Evolutionary conservation across 2,329 filamentous ascomycete species (phyloP).

Genomic region (Exophiala oligosperma): DNA sequence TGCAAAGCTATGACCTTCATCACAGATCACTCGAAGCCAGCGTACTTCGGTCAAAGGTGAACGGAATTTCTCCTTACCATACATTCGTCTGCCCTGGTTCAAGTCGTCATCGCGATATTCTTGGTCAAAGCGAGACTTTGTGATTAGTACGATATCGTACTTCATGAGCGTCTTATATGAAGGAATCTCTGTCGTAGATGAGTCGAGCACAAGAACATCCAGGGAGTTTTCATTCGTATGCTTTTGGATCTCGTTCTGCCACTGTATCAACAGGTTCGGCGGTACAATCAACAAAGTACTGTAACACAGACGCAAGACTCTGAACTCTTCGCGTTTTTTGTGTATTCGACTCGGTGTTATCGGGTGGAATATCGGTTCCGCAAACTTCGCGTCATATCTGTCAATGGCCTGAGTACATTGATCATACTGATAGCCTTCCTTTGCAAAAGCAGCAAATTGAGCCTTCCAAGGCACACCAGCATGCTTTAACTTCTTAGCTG

Average conservation of each 20-base stretch:
- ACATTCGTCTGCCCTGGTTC: conserved; percentile 46
- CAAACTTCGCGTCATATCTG: conserved; percentile 61
- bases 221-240: conserved; percentile 65
- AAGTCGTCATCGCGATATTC: conserved; percentile 58
- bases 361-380: conserved; percentile 49
- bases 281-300: conserved; percentile 79
- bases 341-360: conserved; percentile 34
- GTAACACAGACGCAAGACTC: conserved; percentile 61
- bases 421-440: conserved; percentile 52
- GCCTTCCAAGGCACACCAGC: conserved; percentile 69
- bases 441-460: conserved; percentile 57
- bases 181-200: conserved; percentile 56
- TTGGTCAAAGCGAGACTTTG: conserved; percentile 69
- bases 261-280: conserved; percentile 79
- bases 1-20: conserved; percentile 86
- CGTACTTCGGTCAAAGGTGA: conserved; percentile 70
- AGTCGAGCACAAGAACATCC: conserved; percentile 63
- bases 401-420: conserved; percentile 59
- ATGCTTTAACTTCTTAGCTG: conserved; percentile 66
- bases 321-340: conserved; percentile 32
- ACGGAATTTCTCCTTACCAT: conserved; percentile 49
- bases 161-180: conserved; percentile 57
- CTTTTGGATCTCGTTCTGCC: conserved; percentile 76
- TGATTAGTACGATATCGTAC: conserved; percentile 78
- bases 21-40: conserved; percentile 86